Base-by-base conservation (phyloP, 2,329 filamentous ascomycete genomes). In the Stagonosporopsis tanaceti region DNA sequence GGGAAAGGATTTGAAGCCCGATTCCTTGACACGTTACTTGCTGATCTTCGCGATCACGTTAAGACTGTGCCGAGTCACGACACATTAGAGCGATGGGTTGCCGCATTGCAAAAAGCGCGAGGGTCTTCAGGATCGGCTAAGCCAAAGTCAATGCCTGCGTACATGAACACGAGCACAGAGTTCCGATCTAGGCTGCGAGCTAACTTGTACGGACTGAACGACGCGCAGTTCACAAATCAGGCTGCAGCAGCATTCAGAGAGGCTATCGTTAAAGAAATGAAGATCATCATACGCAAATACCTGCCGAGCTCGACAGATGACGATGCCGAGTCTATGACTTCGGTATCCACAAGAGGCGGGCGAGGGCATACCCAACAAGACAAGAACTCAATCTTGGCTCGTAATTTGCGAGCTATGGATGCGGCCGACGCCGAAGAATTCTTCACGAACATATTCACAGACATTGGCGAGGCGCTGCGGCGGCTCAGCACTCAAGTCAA, bases 231-330 rank as follows among this genome's bases (percentile, higher is more conserved):
- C 69, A 90, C 94, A 2, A 87, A 88, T 4, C 86, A 89, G 34
- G 95, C 95, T 20, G 91, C 93, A n/a, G 85, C 89, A 37, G 87
- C 89, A 0, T 98, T 95, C 75, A 87, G 94, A 63, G 93, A 96
- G 38, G 85, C 91, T 0, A 87, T 96, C 12, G 80, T 96, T 60
- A 88, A 91, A 47, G 95, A 99, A 76, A 89, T 98, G 73, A 90
- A 94, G 67, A 88, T 86, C 32, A 81, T 98, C 46, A 94, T 99
- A 47, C 86, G 93, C 51, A 87, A 88, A 55, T 90, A 94, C 24
- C 82, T 99, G 37, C 95, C 95, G 0, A 97, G 93, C 70, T 96
- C 94, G 11, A 95, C 87, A 66, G 95, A 99, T 59, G 94, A 98
- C 65, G 95, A 99, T 72, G 91, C 89, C 60, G 92, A 95, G 73